Evolutionary conservation across 2,329 filamentous ascomycete species (phyloP).

Genomic region (Kalaharituber pfeilii): DNA sequence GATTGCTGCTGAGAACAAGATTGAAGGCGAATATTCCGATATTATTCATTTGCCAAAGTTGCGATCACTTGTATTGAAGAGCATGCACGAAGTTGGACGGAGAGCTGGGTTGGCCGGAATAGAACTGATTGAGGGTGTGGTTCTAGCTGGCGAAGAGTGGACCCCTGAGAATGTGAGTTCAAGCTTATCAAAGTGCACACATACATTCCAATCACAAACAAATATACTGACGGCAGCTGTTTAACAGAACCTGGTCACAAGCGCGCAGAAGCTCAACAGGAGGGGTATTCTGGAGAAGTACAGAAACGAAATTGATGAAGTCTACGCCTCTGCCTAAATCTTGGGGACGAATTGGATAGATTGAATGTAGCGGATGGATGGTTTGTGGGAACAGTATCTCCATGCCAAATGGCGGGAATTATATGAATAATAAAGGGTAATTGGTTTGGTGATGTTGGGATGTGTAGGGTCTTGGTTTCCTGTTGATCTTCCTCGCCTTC

Average conservation of each 20-base stretch:
- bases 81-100: slow-evolving; percentile 47
- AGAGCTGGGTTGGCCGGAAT: slow-evolving; percentile 50
- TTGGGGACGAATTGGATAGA: no score
- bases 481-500: no score
- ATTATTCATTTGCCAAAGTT: slow-evolving; percentile 53
- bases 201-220: background rate
- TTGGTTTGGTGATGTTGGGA: no score
- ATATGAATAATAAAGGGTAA: no score
- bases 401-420: no score
- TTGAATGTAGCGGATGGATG: no score
- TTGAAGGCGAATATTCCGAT: slow-evolving; percentile 47
- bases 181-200: background rate
- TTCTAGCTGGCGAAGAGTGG: slow-evolving; percentile 74
- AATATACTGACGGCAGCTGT: slow-evolving; percentile 24
- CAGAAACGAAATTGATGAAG: slow-evolving; percentile 42
- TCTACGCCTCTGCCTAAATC: slow-evolving; percentile 32
- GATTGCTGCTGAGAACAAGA: slow-evolving; percentile 42
- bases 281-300: slow-evolving; percentile 47
- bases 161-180: slow-evolving; percentile 61
- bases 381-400: no score
- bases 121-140: slow-evolving; percentile 59
- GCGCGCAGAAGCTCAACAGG: slow-evolving; percentile 56
- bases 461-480: no score
- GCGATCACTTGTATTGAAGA: slow-evolving; percentile 46
- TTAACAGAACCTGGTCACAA: slow-evolving; percentile 44